Base-by-base conservation (phyloP, 139 green algal genomes). In the Chlorella sorokiniana region DNA sequence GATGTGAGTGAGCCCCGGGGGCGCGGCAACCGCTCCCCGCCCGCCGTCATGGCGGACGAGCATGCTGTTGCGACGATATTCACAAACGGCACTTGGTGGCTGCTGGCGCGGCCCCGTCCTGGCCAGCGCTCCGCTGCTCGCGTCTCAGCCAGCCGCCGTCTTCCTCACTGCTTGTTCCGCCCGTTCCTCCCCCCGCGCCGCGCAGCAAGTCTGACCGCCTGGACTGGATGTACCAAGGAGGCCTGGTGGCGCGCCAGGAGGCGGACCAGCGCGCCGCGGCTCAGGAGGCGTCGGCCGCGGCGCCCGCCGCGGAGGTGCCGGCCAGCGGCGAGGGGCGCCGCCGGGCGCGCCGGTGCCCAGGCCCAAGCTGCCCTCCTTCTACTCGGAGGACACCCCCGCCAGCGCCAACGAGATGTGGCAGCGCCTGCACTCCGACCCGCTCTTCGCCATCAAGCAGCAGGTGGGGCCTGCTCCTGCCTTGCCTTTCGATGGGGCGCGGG, bases 171-270 rank as follows among this genome's bases (percentile, higher is more conserved):
- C n/a, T n/a, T n/a, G n/a, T 11, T 6, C 59, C n/a, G 56, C 56
- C 56, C 56, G 6, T n/a, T 65, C 18, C 23, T n/a, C 6, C 18
- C 22, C 56, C 56, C 45, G 22, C 44, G 8, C 18, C 27, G 22
- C 78, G 78, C 91, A 95, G 89, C 81, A 76, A 85, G 42, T 69
- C 85, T 16, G 91, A 96, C 61, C 88, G 94, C 1, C 78, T 99
- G 76, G 96, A 98, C 74, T 99, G 97, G 94, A 98, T 99, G 95
- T 99, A 99, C 82, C 90, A 90, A 38, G 91, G 92, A 11, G 90
- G 94, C 38, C 72, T 99, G 78, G 84, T 85, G 56, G 91, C 92
- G 29, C 90, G 93, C 56, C 83, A 92, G 68, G 93, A 97, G 69
- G 94, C 93, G 0, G 86, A 96, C n/a, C 88, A 95, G 85, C 72